Base-by-base conservation (phyloP, 306 rosid species). In the Pterocarpus santalinus region DNA sequence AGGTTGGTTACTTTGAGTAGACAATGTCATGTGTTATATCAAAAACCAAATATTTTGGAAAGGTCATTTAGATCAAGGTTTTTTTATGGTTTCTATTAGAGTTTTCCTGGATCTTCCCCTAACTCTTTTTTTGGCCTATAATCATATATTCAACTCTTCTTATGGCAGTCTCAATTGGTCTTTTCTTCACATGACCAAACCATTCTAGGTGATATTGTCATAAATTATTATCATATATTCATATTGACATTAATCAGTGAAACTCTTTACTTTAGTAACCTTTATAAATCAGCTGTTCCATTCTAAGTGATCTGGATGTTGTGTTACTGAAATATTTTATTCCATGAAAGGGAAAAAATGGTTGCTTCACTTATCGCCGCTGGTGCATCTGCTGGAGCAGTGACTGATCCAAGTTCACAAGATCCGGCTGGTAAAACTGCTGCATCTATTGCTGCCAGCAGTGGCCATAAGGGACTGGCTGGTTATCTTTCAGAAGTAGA, bases 301-400 rank as follows among this genome's bases (percentile, higher is more conserved):
- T 80, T 69, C 52, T 15, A 47, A 73, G 57, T 73, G 66, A 60
- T 68, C 17, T 65, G 52, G 51, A 69, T 64, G 39, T 47, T 72
- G 47, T 36, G 61, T 55, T 32, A 51, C 77, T 85, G 66, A 89
- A 80, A 34, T 62, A 32, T 47, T 73, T 75, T 81, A 47, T 56
- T 69, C 71, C 64, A 75, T 79, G 65, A 73, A 72, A 96, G 99
- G 93, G 97, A 93, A 84, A 92, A 93, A 87, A 90, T 89, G 94
- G 97, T 91, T 73, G 97, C 97, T 32, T 86, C 91, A 75, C 97
- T 96, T 63, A 65, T 91, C 65, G 97, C 98, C 66, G 88, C 99
- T 22, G 97, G 93, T 82, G 99, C 99, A 70, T 92, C 88, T 82
- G 97, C 99, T 73, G 97, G 97, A 53, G 98, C 99, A 55, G 98